A percentile compares a stretch with the other conserved stretches of the same genome.
phyloP scores from a whole-genome alignment of 2,329 filamentous ascomycete genomes.

The Sporothrix inflata region DNA sequence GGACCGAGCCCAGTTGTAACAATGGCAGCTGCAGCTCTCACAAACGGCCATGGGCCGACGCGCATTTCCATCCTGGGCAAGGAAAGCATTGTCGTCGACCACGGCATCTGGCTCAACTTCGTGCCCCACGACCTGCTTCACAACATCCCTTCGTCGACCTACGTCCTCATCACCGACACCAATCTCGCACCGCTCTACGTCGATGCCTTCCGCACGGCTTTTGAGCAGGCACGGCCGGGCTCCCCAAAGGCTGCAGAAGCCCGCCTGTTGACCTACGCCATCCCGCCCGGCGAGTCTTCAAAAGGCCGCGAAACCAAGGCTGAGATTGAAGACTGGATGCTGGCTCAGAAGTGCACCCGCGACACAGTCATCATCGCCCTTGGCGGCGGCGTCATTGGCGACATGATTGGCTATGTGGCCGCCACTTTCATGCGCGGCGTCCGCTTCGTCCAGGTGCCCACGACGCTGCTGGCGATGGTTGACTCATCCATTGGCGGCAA shows the following conservation, averaged over 20 bases:
- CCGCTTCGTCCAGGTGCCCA: conserved; percentile 94
- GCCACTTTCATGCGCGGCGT: conserved; percentile 98
- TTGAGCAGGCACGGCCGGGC: conserved; percentile 52
- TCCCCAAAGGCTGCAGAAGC: conserved; percentile 47
- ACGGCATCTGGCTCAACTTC: conserved; percentile 83
- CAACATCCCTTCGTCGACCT: conserved; percentile 82
- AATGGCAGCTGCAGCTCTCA: conserved; percentile 26
- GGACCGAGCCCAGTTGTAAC: conserved; percentile 8
- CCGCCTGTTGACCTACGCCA: conserved; percentile 81
- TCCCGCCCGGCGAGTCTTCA: conserved; percentile 89
- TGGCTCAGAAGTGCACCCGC: conserved; percentile 87
- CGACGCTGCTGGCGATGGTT: conserved; percentile 93
- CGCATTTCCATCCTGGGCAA: conserved; percentile 82
- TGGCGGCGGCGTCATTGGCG: conserved; percentile 94
- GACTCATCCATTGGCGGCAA: conserved; percentile 98
- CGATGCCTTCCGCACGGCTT: conserved; percentile 71
- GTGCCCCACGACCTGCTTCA: conserved; percentile 79
- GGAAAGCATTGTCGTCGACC: conserved; percentile 89
- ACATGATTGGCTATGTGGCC: conserved; percentile 96
- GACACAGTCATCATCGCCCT: conserved; percentile 95
- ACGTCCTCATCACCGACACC: conserved; percentile 95
- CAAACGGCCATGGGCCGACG: conserved; percentile 47
- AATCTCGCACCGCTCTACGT: conserved; percentile 84
- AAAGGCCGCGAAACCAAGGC: conserved; percentile 94
- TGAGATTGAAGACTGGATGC: conserved; percentile 96